A percentile compares a stretch with the other conserved stretches of the same genome.
Conservation (phyloP, 441 rosid genomes). For the Euphorbia celastroides region DNA sequence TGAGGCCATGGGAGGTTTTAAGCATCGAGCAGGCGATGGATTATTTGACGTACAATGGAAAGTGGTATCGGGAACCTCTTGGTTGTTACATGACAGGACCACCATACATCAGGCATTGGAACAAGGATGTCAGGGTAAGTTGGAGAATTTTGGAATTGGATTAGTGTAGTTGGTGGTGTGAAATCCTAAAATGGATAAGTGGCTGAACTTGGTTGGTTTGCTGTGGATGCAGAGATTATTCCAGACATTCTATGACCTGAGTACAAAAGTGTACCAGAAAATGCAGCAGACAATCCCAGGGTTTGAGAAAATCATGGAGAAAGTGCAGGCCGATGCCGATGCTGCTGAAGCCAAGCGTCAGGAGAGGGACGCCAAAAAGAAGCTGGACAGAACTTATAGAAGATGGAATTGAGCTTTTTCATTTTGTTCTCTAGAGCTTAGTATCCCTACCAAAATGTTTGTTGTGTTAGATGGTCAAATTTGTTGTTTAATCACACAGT, state of each 20-base stretch:
- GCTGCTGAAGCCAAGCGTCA: constrained; percentile 29
- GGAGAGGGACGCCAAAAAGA: constrained; percentile 36
- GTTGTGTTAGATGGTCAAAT: no score
- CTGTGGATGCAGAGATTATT: constrained; percentile 39
- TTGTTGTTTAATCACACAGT: no score
- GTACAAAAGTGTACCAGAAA: constrained; percentile 28
- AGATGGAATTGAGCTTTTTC: no score
- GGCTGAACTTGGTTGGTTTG: constrained; percentile 5
- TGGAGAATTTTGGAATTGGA: neutral
- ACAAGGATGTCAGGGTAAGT: constrained; percentile 51
- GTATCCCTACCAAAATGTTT: no score
- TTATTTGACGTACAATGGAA: constrained; percentile 69
- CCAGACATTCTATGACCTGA: constrained; percentile 34
- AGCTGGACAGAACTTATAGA: constrained; percentile 15
- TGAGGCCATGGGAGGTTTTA: constrained; percentile 95
- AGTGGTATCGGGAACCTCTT: constrained; percentile 89
- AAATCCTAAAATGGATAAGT: neutral
- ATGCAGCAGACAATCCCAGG: constrained; percentile 54
- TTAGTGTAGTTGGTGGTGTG: no score
- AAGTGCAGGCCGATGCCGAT: constrained; percentile 37
- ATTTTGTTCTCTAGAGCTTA: no score
- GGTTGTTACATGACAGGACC: constrained; percentile 72
- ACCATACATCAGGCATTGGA: constrained; percentile 68
- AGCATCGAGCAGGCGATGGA: constrained; percentile 95
- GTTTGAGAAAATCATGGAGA: constrained; percentile 42